phyloP scores from a whole-genome alignment of 2,329 filamentous ascomycete genomes.

The Hirsutella thompsonii region DNA sequence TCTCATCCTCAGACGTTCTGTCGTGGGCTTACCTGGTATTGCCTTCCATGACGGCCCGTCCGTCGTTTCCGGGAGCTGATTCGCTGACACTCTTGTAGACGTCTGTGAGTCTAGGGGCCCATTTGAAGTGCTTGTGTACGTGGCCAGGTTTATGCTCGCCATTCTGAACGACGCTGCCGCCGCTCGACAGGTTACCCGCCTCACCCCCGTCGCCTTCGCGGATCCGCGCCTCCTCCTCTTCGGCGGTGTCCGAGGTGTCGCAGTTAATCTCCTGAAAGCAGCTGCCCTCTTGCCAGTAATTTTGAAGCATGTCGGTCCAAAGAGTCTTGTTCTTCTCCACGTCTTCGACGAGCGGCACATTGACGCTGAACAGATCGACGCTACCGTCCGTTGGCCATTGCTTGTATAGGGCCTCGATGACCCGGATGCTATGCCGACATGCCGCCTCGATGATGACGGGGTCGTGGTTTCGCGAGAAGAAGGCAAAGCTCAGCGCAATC shows the following conservation, averaged over 20 bases:
- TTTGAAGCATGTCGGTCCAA: conserved; percentile 82
- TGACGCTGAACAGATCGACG: conserved; percentile 81
- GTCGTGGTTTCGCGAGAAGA: conserved; percentile 76
- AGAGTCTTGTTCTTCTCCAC: conserved; percentile 60
- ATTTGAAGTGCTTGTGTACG: conserved; percentile 83
- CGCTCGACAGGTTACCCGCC: conserved; percentile 20
- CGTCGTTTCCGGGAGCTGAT: conserved; percentile 71
- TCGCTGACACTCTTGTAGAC: conserved; percentile 80
- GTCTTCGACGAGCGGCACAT: conserved; percentile 72
- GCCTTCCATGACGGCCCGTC: conserved; percentile 81
- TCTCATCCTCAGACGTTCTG: neutral
- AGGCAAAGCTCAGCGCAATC: conserved; percentile 82
- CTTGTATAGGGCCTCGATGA: conserved; percentile 66
- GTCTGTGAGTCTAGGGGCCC: conserved; percentile 78
- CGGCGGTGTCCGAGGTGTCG: conserved; percentile 48
- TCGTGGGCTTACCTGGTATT: conserved; percentile 53
- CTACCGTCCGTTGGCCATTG: conserved; percentile 57
- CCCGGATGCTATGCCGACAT: conserved; percentile 56
- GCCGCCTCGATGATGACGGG: conserved; percentile 68
- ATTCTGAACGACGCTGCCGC: conserved; percentile 5
- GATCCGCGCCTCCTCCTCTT: conserved; percentile 61
- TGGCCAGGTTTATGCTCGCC: conserved; percentile 29
- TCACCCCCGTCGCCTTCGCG: conserved; percentile 48
- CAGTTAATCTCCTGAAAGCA: conserved; percentile 76
- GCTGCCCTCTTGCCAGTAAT: conserved; percentile 73